Evolutionary conservation across 805 yeast species (phyloP), one percentile per base, ranked within the genome.

Genomic region (Priceomyces melissophilus): DNA sequence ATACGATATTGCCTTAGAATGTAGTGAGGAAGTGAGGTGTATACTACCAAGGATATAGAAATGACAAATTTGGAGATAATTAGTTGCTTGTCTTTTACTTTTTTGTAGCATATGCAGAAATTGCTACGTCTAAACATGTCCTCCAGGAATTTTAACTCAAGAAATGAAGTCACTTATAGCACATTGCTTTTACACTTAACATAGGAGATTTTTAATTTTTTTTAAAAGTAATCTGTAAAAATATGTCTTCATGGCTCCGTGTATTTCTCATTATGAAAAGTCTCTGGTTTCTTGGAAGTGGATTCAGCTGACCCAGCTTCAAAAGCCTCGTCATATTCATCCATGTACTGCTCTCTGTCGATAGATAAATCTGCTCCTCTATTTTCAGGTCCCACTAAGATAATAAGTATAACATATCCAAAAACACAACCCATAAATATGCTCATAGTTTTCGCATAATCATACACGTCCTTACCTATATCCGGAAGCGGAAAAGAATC

Each of bases 391-490:
- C 87, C 87, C 37, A 81, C 40, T 31, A 80, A 57, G 1, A 76
- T 62, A 29, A 79, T 61, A 1, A 79, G 8, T 10, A 80, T 53
- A 37, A 79, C 67, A 47, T 67, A 78, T 0, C 62, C 82, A 46
- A 77, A 76, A 2, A 80, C 85, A 52, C 81, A 73, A 16, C 83
- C 86, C 63, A 79, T 70, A 56, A 81, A 80, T 40, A 81, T 81
- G 10, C 83, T 75, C 86, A 81, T 81, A 16, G 78, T 82, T 46
- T 67, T 76, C 2, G 78, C 78, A 48, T 81, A 81, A 51, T 81
- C 69, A 47, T 65, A 76, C 30, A 50, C 46, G 11, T 35, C 45
- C 1, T 49, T 53, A 11, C 43, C 48, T 31, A 59, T 60, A 25
- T 52, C 61, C 14, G 51, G 50, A 12, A 61, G 48, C 9, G 61